Base-by-base conservation (phyloP, 768 basidiomycete species). In the Pleurotus tuoliensis region DNA sequence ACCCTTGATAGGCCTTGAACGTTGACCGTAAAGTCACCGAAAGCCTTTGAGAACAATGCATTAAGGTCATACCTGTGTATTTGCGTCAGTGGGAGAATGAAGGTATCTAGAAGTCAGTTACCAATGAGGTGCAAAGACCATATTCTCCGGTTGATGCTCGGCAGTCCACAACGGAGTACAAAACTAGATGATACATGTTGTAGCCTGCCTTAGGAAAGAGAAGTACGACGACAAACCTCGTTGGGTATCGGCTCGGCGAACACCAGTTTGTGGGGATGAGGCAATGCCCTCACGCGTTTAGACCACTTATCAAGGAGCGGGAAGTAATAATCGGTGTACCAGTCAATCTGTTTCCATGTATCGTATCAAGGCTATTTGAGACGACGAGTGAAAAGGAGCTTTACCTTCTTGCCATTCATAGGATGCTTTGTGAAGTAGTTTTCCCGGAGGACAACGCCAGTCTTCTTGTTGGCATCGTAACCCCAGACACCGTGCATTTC, bases 401-500 rank as follows among this genome's bases (percentile, higher is more conserved):
- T 5, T 46, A 84, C 92, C 79, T 82, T 84, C 56, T 76, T 74
- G 5, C 82, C 86, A 7, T 79, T 86, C 56, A 64, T 62, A 1
- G 92, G 90, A 66, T 93, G 75, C 55, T 82, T 82, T 11, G 74
- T 68, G 63, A 99, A 99, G 66, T 97, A 98, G 60, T 79, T 89
- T 66, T 93, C 91, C 47, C 90, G 78, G 54, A 98, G 69, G 3
- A 90, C 84, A 1, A 95, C 85, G 0, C 85, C 86, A 58, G 82
- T 76, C 12, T 84, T 70, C 62, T 84, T 87, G 25, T 72, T 73
- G 4, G 68, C 71, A 63, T 92, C 88, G 87, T 88, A 98, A 0
- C 85, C 83, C 96, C 97, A 99, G 3, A 98, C 91, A 15, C 90
- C 92, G 61, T 98, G 94, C 74, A 87, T 81, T 63, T 91, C 87